Percentiles rank a stretch among this genome's conserved stretches.
Conservation (phyloP, 441 rosid species). For the Cnidoscolus chayamansa region DNA sequence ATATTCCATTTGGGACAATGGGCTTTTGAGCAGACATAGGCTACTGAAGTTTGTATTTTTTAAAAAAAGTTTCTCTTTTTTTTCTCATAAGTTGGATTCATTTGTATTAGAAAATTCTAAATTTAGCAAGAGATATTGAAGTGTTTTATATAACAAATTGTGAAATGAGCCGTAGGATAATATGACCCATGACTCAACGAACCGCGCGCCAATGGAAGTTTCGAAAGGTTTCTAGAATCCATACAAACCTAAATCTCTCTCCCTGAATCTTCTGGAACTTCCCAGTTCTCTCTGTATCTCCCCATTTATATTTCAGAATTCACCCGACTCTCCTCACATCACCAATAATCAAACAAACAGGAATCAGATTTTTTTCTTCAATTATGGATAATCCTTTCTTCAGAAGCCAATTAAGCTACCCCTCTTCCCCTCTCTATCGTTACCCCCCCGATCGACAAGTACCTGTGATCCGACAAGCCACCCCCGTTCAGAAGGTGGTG, state of each 20-base stretch:
- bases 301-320: neutral
- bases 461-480: slow-evolving; percentile 15
- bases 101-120: no score
- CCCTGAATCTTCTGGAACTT: slow-evolving; percentile 47
- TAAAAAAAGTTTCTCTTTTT: no score
- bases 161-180: neutral
- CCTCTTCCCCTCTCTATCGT: slow-evolving; percentile 3
- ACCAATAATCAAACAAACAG: neutral
- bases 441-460: slow-evolving; percentile 7
- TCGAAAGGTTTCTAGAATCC: slow-evolving; percentile 16
- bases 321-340: neutral
- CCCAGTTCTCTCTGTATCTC: neutral
- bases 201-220: slow-evolving; percentile 4
- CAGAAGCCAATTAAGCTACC: slow-evolving; percentile 21
- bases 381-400: slow-evolving; percentile 39
- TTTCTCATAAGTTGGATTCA: no score
- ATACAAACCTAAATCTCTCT: neutral
- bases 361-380: neutral
- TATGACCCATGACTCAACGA: neutral
- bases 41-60: no score
- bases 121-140: no score
- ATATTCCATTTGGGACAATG: no score
- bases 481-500: slow-evolving; percentile 32
- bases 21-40: no score
- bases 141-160: no score